A percentile compares a stretch with the other conserved stretches of the same genome.
Evolutionary conservation across 352 stramenopile genomes (phyloP).

Genomic region (Poterioochromonas sp.): DNA sequence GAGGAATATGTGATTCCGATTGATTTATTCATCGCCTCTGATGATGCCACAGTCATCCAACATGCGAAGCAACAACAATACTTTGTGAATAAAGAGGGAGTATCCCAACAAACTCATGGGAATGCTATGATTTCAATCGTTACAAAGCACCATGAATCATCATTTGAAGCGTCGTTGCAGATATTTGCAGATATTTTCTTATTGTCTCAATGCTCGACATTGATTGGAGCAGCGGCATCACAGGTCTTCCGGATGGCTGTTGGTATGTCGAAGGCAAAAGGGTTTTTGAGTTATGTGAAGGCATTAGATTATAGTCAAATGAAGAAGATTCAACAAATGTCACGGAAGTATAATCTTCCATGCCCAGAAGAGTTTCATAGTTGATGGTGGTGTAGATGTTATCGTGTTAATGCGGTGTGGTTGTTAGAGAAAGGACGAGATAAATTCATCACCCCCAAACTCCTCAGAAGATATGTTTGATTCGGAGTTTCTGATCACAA

Average conservation of each 20-base stretch:
- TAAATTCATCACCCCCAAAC: too few relatives aligned
- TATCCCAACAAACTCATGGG: neutral
- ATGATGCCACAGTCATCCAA: neutral
- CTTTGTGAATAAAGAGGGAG: neutral
- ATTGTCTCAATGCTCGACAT: neutral
- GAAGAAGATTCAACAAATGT: neutral
- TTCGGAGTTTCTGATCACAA: too few relatives aligned
- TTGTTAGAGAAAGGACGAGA: too few relatives aligned
- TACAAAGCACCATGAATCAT: neutral
- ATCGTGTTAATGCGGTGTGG: too few relatives aligned
- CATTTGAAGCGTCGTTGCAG: neutral
- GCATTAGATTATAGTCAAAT: neutral
- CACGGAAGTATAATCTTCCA: neutral
- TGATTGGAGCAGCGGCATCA: neutral
- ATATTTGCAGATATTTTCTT: slow-evolving; percentile 5
- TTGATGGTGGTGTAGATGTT: too few relatives aligned
- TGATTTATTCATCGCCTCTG: neutral
- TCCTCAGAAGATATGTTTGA: too few relatives aligned
- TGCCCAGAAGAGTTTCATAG: slow-evolving; percentile 10
- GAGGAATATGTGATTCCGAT: neutral
- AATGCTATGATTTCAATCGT: neutral
- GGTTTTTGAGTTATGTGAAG: neutral
- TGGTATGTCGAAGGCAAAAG: neutral
- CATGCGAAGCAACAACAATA: neutral
- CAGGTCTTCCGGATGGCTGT: slow-evolving; percentile 19